These are phyloP conservation scores for Pichia cactophila DNA, from an alignment of 1,139 yeast species.

Conservation along the genomic window DNA sequence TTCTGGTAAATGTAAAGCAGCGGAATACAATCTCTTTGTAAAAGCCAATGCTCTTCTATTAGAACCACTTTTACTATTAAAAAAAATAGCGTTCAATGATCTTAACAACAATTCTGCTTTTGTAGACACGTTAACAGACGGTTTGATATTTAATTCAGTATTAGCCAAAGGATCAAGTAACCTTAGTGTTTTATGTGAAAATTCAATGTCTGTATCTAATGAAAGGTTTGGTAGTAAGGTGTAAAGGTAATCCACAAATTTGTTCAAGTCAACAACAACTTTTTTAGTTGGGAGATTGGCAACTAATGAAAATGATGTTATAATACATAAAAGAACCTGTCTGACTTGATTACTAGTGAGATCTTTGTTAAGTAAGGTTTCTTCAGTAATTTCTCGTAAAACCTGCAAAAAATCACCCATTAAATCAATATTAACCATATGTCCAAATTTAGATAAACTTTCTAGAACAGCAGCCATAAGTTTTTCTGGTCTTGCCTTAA, in stretches of 20 bases:
- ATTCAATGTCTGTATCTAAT: constrained; percentile 77
- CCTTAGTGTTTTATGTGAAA: constrained; percentile 72
- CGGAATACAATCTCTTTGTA: constrained; percentile 66
- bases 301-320: constrained; percentile 82
- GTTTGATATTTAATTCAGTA: constrained; percentile 34
- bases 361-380: constrained; percentile 27
- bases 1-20: constrained; percentile 74
- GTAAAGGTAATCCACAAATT: constrained; percentile 69
- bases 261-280: constrained; percentile 57
- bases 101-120: constrained; percentile 77
- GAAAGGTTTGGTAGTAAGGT: constrained; percentile 57
- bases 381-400: constrained; percentile 59
- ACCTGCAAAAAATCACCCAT: constrained; percentile 90
- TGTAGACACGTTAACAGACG: constrained; percentile 79
- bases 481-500: constrained; percentile 55
- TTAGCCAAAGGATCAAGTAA: constrained; percentile 62
- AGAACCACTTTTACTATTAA: constrained; percentile 69
- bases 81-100: constrained; percentile 74
- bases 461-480: constrained; percentile 84
- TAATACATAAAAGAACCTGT: constrained; percentile 72
- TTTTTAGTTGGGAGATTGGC: constrained; percentile 65
- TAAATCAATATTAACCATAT: constrained; percentile 84
- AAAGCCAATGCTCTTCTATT: constrained; percentile 72
- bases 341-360: constrained; percentile 37
- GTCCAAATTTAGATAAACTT: constrained; percentile 85